These are phyloP conservation scores for Eucalyptus marginata DNA, from an alignment of 345 rosid species.

Conservation along the genomic window DNA sequence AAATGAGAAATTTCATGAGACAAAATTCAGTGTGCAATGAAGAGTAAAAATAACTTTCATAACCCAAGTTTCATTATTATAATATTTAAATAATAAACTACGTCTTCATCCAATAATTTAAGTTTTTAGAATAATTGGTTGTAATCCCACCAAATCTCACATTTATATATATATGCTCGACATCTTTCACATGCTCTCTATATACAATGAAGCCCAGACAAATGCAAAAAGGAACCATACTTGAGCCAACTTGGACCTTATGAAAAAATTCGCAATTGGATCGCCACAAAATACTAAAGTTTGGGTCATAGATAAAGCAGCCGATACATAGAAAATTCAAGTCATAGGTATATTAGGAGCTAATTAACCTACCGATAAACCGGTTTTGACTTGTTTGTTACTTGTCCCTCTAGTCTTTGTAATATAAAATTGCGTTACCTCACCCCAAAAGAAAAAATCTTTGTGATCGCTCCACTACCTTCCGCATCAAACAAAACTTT, in stretches of 20 bases:
- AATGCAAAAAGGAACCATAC: not conserved
- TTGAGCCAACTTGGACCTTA: not conserved
- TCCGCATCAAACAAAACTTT: not conserved
- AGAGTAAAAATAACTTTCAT: not conserved
- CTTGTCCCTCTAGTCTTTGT: no score
- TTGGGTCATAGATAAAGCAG: not conserved
- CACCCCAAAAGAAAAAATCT: not conserved
- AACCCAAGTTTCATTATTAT: not conserved
- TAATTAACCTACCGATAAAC: not conserved
- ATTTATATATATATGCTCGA: no score
- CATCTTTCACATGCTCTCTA: not conserved
- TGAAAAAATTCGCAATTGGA: not conserved
- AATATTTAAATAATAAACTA: no score
- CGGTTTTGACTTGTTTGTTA: no score
- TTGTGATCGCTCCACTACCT: not conserved
- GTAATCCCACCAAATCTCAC: no score
- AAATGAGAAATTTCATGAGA: not conserved
- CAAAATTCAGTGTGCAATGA: not conserved
- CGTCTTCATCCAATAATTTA: no score
- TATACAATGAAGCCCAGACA: not conserved
- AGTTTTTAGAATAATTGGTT: accelerated
- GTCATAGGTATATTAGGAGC: not conserved
- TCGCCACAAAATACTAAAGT: not conserved
- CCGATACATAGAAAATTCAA: not conserved
- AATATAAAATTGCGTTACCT: no score